These are phyloP conservation scores for Rhodotorula sp. DNA, from an alignment of 1,284 basidiomycete species.

Conservation along the genomic window DNA sequence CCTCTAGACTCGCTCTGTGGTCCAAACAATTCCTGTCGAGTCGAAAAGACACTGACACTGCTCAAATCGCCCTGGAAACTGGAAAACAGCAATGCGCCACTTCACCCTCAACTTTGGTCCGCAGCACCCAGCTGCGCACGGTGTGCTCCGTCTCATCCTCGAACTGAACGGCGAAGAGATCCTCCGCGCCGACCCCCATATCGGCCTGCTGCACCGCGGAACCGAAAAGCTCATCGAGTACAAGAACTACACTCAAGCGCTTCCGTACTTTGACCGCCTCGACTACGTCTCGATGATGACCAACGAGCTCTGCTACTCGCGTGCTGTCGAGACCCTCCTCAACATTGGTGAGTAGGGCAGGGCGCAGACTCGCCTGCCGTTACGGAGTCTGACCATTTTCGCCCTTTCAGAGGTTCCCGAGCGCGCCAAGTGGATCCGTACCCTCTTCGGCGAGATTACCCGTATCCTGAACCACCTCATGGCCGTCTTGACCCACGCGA, in stretches of 20 bases:
- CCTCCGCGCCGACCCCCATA: conserved; percentile 61
- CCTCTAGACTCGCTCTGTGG: no score
- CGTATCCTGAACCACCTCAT: conserved; percentile 96
- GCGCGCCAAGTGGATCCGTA: conserved; percentile 97
- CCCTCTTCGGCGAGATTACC: conserved; percentile 95
- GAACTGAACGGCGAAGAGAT: conserved; percentile 89
- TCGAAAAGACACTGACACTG: no score
- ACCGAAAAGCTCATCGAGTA: conserved; percentile 99
- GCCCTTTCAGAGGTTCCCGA: conserved; percentile 74
- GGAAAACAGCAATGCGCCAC: conserved; percentile 17
- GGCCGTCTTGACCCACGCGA: conserved; percentile 92
- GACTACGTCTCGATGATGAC: conserved; percentile 99
- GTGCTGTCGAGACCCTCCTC: conserved; percentile 96
- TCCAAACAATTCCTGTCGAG: no score
- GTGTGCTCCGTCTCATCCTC: conserved; percentile 94
- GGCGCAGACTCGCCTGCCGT: no score
- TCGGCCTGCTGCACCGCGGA: conserved; percentile 93
- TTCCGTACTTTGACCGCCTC: conserved; percentile 95
- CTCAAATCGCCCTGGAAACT: background rate
- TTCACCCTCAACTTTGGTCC: conserved; percentile 53
- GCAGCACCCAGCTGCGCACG: conserved; percentile 98
- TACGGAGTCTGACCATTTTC: background rate
- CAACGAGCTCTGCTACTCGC: conserved; percentile 92
- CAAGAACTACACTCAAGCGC: conserved; percentile 95
- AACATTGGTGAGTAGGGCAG: conserved; percentile 66